These are phyloP conservation scores for Microbotryomycetes sp. DNA, from an alignment of 1,284 basidiomycete genomes.

Conservation along the genomic window DNA sequence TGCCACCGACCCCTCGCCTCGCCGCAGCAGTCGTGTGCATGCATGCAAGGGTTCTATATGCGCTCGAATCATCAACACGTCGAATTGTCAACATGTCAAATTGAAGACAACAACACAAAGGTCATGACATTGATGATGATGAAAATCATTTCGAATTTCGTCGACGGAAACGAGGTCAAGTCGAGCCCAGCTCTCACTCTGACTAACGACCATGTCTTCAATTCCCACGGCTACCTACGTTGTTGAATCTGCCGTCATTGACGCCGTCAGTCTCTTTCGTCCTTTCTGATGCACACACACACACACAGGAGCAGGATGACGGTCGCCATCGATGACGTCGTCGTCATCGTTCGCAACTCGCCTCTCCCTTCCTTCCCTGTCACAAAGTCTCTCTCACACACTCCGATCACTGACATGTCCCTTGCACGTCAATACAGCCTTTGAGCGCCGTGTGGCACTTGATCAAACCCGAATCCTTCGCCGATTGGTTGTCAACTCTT, in stretches of 20 bases:
- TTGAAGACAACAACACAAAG: no score
- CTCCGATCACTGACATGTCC: not conserved
- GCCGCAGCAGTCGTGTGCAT: not conserved
- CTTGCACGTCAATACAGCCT: constrained; percentile 4
- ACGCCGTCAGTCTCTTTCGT: constrained; percentile 4
- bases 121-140: not conserved
- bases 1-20: no score
- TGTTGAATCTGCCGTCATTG: constrained; percentile 38
- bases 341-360: not conserved
- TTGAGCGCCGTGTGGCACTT: constrained; percentile 36
- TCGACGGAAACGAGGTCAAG: no score
- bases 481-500: constrained; percentile 33
- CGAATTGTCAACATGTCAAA: not conserved
- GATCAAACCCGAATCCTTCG: constrained; percentile 39
- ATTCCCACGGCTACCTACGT: constrained; percentile 36
- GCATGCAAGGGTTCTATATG: not conserved
- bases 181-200: no score
- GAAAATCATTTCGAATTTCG: no score
- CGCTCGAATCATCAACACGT: not conserved
- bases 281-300: not conserved
- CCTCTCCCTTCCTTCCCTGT: not conserved
- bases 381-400: not conserved
- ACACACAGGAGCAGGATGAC: not conserved
- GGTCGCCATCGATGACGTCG: not conserved
- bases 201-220: constrained; percentile 20